phyloP scores from a whole-genome alignment of 768 basidiomycete species.

The Daedaleopsis nitida region DNA sequence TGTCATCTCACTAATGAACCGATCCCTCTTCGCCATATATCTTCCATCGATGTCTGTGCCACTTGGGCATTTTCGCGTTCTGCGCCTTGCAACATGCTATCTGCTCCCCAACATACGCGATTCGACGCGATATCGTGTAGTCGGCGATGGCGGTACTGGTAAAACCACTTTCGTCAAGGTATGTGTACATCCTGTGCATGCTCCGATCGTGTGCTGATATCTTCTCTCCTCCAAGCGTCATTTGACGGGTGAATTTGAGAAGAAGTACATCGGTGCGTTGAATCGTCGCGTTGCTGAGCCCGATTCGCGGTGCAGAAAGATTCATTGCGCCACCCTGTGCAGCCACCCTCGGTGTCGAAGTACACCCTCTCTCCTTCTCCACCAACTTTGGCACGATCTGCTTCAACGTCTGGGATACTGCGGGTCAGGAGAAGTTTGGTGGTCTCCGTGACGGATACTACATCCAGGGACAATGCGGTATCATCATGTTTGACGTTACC shows the following conservation, averaged over 20 bases:
- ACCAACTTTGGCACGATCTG: constrained; percentile 99
- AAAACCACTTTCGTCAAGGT: constrained; percentile 99
- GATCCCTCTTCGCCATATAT: constrained; percentile 36
- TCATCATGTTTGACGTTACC: constrained; percentile 99
- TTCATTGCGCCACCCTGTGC: constrained; percentile 22
- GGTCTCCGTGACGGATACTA: constrained; percentile 97
- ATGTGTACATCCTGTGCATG: constrained; percentile 25
- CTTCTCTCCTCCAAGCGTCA: constrained; percentile 65
- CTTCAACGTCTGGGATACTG: constrained; percentile 99
- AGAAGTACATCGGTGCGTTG: constrained; percentile 94
- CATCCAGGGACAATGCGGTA: constrained; percentile 98
- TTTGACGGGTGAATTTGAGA: constrained; percentile 99
- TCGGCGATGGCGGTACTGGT: constrained; percentile 96
- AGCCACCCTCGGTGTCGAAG: constrained; percentile 99
- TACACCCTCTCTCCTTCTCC: constrained; percentile 92
- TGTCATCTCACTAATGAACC: constrained; percentile 20
- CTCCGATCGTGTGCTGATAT: constrained; percentile 63
- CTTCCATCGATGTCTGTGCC: constrained; percentile 54
- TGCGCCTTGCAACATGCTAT: constrained; percentile 21
- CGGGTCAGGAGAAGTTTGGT: constrained; percentile 99
- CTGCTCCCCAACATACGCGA: constrained; percentile 20
- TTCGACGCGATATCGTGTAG: constrained; percentile 43
- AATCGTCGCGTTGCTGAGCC: background rate
- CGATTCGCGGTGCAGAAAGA: background rate
- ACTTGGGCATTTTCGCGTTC: constrained; percentile 19